phyloP scores from a whole-genome alignment of 805 yeast genomes.

The Suhomyces kilbournensis region DNA sequence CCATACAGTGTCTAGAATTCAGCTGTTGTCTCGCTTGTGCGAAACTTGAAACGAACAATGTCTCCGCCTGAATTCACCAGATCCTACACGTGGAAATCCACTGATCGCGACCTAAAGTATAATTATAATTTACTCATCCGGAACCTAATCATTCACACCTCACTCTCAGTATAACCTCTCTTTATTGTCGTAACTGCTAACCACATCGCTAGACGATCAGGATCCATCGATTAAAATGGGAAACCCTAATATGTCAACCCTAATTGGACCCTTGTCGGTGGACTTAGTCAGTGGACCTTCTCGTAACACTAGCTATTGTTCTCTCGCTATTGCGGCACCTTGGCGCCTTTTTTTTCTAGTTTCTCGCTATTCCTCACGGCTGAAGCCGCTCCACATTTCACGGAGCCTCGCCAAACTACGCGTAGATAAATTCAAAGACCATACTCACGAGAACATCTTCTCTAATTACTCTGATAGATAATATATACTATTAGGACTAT shows the following conservation, averaged over 20 bases:
- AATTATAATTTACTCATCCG: too few species aligned
- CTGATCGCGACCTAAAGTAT: background rate
- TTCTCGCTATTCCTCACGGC: background rate
- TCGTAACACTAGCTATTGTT: background rate
- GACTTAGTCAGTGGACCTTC: background rate
- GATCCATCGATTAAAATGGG: background rate
- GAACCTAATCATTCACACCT: too few species aligned
- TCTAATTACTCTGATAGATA: background rate
- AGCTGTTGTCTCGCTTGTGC: background rate
- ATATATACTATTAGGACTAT: background rate
- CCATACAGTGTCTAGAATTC: too few species aligned
- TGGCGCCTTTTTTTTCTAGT: background rate
- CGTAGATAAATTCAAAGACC: background rate
- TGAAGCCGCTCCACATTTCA: background rate
- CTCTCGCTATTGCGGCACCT: background rate
- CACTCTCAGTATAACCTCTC: background rate
- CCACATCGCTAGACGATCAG: background rate
- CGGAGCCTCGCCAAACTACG: slow-evolving; percentile 1
- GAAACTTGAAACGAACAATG: background rate
- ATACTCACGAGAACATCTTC: background rate
- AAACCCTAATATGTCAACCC: too few species aligned
- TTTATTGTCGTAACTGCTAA: background rate
- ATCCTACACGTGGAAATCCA: background rate
- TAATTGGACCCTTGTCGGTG: too few species aligned
- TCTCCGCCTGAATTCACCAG: background rate